Conservation (phyloP, 257 asterid species). For the Lantana camara region DNA sequence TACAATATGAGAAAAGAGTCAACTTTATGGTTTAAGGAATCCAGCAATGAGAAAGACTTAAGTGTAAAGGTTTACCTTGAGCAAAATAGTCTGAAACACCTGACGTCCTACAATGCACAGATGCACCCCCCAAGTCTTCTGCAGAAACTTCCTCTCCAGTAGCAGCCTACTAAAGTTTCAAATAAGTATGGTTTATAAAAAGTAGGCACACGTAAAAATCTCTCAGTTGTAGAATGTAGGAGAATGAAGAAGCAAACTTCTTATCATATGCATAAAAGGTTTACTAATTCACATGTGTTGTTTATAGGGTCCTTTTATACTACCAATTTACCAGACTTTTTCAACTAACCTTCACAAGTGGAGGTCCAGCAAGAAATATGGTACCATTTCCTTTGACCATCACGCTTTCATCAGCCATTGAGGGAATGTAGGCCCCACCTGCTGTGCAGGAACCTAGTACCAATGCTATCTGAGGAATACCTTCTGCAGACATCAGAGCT, state of each 20-base stretch:
- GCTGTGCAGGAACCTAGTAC: conserved; percentile 98
- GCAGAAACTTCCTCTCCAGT: conserved; percentile 98
- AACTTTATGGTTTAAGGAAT: neutral
- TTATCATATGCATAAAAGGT: conserved; percentile 3
- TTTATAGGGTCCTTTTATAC: neutral
- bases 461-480: conserved; percentile 94
- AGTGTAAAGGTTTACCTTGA: conserved; percentile 53
- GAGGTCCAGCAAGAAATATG: conserved; percentile 99
- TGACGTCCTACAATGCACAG: conserved; percentile 90
- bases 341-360: conserved; percentile 89
- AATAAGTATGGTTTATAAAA: conserved; percentile 27
- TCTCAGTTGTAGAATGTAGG: neutral
- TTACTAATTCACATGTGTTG: neutral
- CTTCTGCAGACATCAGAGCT: conserved; percentile 90
- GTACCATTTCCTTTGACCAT: conserved; percentile 99
- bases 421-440: conserved; percentile 99
- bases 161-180: conserved; percentile 77
- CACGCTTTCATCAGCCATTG: conserved; percentile 99
- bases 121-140: conserved; percentile 97
- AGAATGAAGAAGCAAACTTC: conserved; percentile 18
- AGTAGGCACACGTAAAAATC: conserved; percentile 6
- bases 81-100: conserved; percentile 99
- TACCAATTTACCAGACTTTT: neutral
- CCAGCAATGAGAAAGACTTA: neutral
- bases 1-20: conserved; percentile 7